phyloP scores from a whole-genome alignment of 192 early-diverging fungal species.

The Paraglomus occultum region DNA sequence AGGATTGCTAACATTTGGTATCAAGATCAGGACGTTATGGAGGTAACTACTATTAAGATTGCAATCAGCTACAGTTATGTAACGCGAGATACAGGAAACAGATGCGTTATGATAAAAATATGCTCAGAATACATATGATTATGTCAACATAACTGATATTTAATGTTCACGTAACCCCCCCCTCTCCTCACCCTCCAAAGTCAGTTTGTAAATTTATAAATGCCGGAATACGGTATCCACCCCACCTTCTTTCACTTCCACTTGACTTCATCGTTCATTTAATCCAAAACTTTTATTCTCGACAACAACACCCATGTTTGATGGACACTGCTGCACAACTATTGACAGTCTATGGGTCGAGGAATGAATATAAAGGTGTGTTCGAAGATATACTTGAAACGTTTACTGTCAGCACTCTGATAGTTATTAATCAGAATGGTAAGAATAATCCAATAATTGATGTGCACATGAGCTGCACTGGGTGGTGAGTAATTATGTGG shows the following conservation, averaged over 20 bases:
- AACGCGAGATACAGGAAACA: not conserved
- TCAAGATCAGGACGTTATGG: conserved; percentile 42
- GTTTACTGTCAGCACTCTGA: conserved; percentile 31
- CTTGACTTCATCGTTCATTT: conserved; percentile 37
- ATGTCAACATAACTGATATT: not conserved
- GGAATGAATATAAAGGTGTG: conserved; percentile 31
- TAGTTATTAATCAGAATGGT: conserved; percentile 31
- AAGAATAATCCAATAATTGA: conserved; percentile 20
- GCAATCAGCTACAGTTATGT: not conserved
- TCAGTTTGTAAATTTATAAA: conserved; percentile 47
- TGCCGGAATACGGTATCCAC: conserved; percentile 44
- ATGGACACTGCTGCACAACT: conserved; percentile 47
- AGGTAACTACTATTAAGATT: conserved; percentile 30
- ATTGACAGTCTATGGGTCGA: conserved; percentile 50
- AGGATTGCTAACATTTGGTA: conserved; percentile 43
- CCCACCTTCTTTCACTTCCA: conserved; percentile 45
- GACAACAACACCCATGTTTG: conserved; percentile 43
- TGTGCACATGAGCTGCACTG: conserved; percentile 1
- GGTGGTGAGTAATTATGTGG: not conserved
- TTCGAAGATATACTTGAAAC: conserved; percentile 22
- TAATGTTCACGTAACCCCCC: too few species aligned
- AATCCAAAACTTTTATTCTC: conserved; percentile 41
- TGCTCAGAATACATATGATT: too few species aligned
- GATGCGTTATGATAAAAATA: not conserved
- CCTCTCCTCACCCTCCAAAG: conserved; percentile 22